phyloP scores from a whole-genome alignment of 2,329 filamentous ascomycete genomes.

The Arthrobotrys musiformis region DNA sequence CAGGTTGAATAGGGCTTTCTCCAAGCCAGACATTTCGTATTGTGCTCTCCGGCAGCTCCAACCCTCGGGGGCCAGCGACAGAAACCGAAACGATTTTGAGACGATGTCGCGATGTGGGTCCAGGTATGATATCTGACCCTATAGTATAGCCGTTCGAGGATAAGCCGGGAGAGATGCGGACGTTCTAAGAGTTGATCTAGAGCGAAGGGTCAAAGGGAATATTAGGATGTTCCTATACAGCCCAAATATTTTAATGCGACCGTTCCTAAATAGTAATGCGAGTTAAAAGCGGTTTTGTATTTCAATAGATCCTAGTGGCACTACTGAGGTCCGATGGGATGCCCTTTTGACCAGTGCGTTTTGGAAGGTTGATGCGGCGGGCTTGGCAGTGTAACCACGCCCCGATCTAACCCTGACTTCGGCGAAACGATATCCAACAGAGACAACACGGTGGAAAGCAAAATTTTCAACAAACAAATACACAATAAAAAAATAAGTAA shows the following conservation, averaged over 20 bases:
- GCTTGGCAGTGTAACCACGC: constrained; percentile 13
- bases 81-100: neutral
- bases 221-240: neutral
- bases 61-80: neutral
- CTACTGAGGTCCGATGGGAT: neutral
- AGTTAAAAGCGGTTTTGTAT: neutral
- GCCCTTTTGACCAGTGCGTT: constrained; percentile 3
- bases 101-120: neutral
- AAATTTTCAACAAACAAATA: neutral
- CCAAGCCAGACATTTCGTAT: constrained; percentile 69
- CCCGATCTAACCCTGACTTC: neutral
- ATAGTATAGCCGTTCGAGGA: neutral
- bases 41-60: neutral
- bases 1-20: constrained; percentile 72
- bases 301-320: neutral
- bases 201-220: neutral
- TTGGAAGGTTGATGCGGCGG: constrained; percentile 11
- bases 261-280: neutral
- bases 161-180: neutral
- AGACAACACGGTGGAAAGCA: neutral
- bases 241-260: neutral
- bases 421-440: neutral
- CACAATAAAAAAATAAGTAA: neutral
- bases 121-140: neutral
- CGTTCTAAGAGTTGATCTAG: neutral